Conservation (phyloP, 306 rosid species). For the Lathyrus aphaca region DNA sequence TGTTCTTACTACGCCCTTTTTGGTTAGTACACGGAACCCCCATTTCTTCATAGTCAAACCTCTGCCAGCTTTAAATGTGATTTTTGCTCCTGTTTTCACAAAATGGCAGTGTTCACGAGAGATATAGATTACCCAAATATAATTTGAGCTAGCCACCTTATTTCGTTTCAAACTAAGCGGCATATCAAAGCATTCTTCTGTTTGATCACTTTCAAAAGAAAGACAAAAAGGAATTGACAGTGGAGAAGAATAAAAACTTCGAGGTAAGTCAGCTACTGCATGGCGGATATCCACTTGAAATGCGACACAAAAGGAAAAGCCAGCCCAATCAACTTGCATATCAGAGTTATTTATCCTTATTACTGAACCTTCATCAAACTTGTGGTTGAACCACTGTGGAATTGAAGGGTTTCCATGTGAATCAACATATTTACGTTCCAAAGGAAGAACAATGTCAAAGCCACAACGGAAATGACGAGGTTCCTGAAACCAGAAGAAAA, state of each 20-base stretch:
- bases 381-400: background rate
- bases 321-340: background rate
- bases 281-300: background rate
- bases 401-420: background rate
- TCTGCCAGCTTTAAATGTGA: background rate
- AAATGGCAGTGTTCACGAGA: background rate
- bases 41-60: background rate
- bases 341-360: background rate
- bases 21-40: background rate
- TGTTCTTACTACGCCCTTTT: background rate
- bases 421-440: background rate
- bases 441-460: constrained; percentile 30
- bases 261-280: too few species aligned
- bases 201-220: background rate
- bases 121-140: background rate
- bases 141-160: background rate
- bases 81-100: background rate
- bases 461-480: constrained; percentile 22
- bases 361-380: background rate
- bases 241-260: background rate
- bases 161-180: background rate
- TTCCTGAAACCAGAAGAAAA: background rate
- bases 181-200: background rate
- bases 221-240: background rate
- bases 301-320: constrained; percentile 3